Evolutionary conservation across 805 yeast species (phyloP), one percentile per base, ranked within the genome.

Genomic region (Zygoascus tannicola): DNA sequence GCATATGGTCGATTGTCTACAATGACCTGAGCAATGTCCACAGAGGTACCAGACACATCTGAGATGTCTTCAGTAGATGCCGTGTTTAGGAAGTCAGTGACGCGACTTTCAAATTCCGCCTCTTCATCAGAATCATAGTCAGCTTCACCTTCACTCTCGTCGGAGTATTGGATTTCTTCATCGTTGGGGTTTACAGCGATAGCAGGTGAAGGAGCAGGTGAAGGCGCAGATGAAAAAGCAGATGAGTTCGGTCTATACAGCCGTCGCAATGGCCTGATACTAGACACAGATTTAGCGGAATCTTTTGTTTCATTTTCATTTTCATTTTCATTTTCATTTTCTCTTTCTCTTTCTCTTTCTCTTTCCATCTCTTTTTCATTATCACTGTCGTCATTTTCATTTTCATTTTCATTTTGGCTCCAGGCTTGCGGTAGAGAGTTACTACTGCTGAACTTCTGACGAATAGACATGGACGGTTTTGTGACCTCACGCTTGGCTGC

Each of bases 71-170:
- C 75, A 1, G 67, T 69, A 14, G 83, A 75, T 1, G 94, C 90
- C 10, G 76, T 74, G 62, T 92, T 92, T 50, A 90, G 69, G 53
- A 92, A 87, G 37, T 78, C 75, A 38, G 88, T 64, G 21, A 86
- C 75, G 47, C 85, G 78, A 14, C 69, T 69, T 54, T 81, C 88
- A 50, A 81, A 78, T 62, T 57, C 66, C 19, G 58, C 62, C 16
- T 62, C 62, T 10, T 52, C 62, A 16, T 76, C 76, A 54, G 69
- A 60, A 16, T 69, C 77, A 48, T 75, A 78, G 33, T 61, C 62
- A 34, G 54, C 50, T 38, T 70, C 80, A n/a, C 66, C 71, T 30
- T 67, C 73, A 10, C 60, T 61, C 28, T 56, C 61, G 22, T 45
- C 40, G 23, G 40, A 22, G 14, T 22, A 22, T 51, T 15, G 50